These are phyloP conservation scores for Mycena filopes DNA, from an alignment of 768 basidiomycete genomes.

Conservation along the genomic window DNA sequence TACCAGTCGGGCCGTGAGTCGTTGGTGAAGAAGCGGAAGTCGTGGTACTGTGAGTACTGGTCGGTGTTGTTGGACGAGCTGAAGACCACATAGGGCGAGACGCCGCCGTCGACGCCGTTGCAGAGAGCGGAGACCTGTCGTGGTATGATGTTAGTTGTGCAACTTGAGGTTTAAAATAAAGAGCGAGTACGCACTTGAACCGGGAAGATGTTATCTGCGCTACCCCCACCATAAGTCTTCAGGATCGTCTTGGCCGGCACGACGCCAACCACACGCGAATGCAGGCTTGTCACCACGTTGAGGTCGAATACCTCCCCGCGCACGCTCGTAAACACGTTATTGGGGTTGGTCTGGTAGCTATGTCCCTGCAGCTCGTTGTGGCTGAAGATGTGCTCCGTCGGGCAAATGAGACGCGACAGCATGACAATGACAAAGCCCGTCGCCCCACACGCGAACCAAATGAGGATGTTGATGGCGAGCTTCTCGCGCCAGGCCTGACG, in stretches of 20 bases:
- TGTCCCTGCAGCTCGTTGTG: conserved; percentile 79
- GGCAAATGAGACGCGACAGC: conserved; percentile 90
- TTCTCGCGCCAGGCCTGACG: conserved; percentile 98
- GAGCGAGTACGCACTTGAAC: conserved; percentile 74
- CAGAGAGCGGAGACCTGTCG: conserved; percentile 90
- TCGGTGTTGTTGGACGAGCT: conserved; percentile 83
- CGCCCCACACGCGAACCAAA: conserved; percentile 92
- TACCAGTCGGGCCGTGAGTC: conserved; percentile 99
- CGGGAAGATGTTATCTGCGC: conserved; percentile 86
- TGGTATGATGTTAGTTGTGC: background rate
- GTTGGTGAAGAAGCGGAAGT: conserved; percentile 90
- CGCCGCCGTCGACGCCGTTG: conserved; percentile 81
- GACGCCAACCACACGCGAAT: conserved; percentile 75
- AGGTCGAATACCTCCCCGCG: conserved; percentile 97
- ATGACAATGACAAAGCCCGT: conserved; percentile 94
- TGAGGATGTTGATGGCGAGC: conserved; percentile 92
- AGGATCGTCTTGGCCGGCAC: conserved; percentile 80
- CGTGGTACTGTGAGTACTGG: conserved; percentile 86
- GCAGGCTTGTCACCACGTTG: conserved; percentile 70
- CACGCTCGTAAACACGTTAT: conserved; percentile 83
- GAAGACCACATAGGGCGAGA: conserved; percentile 87
- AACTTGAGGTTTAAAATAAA: no score
- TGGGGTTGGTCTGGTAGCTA: conserved; percentile 68
- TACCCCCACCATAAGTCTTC: conserved; percentile 80
- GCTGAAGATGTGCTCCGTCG: conserved; percentile 92